Evolutionary conservation across 2,329 filamentous ascomycete species (phyloP).

Genomic region (Rutstroemia sydowiana): DNA sequence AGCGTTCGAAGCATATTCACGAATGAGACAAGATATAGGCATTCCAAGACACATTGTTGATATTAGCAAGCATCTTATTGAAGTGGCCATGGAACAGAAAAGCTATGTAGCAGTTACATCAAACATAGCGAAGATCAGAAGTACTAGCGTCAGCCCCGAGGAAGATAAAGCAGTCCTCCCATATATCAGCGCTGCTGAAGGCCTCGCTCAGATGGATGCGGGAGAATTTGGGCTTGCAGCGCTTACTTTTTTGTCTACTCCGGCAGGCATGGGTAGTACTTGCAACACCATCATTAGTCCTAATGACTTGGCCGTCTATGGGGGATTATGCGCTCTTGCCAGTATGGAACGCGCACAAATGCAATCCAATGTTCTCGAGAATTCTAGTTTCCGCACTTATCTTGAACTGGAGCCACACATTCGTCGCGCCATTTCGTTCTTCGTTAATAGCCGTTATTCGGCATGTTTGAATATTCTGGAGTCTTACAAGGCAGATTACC

Average conservation of each 20-base stretch:
- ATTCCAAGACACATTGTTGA: conserved; percentile 77
- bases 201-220: conserved; percentile 51
- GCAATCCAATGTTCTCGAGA: conserved; percentile 70
- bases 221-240: conserved; percentile 62
- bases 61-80: conserved; percentile 71
- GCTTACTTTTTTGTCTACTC: conserved; percentile 45
- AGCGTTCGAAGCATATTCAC: conserved; percentile 70
- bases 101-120: conserved; percentile 67
- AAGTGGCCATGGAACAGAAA: conserved; percentile 65
- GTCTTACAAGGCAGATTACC: conserved; percentile 73
- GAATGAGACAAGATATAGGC: conserved; percentile 87
- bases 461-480: conserved; percentile 77
- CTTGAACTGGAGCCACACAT: conserved; percentile 92
- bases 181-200: conserved; percentile 49
- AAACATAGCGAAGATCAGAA: conserved; percentile 60
- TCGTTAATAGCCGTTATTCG: conserved; percentile 85
- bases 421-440: conserved; percentile 80
- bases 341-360: conserved; percentile 77
- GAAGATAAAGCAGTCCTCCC: conserved; percentile 43
- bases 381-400: conserved; percentile 72
- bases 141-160: conserved; percentile 33
- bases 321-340: conserved; percentile 80
- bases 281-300: conserved; percentile 68
- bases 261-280: conserved; percentile 40
- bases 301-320: conserved; percentile 90